Evolutionary conservation across 345 rosid genomes (phyloP), one percentile per base, ranked within the genome.

Genomic region (Theobroma cacao): DNA sequence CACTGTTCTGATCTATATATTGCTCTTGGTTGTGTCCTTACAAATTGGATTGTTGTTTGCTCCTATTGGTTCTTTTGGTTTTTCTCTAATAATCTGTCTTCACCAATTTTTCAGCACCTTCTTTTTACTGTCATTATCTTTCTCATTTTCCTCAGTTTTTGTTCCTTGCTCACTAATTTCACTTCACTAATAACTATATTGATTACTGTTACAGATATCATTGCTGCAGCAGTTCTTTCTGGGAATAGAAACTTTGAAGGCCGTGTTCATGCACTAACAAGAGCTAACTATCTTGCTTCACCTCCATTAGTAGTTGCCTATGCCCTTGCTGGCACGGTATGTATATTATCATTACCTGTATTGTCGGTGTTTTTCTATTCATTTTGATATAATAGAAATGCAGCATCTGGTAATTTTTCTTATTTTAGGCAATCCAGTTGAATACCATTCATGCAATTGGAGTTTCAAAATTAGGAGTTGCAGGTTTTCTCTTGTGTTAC

Each of bases 251-350:
- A 94, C 83, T 93, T 93, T 82, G 98, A 94, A 81, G 97, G 98
- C 0, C 93, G 94, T 72, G 93, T 90, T 76, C 98, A 93, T 82
- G 89, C 98, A 52, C 82, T 84, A 79, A 93, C 93, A 7, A 87
- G 98, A 84, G 97, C 98, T 24, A 93, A 94, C 82, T 94, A 90
- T 81, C 97, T 93, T 77, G 94, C 98, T 72, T 93, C 98, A 40
- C 98, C 98, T 45, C 97, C 97, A 65, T 73, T 89, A 76, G 98
- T 92, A 79, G 97, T 94, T 83, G 97, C 95, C 40, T 94, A 94
- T 83, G 92, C 97, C 40, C 97, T 94, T 78, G 93, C 95, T 52
- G 97, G 97, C 86, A 92, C 93, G 65, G 91, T 87, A 83, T 75
- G 78, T 48, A 72, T 43, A 61, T 28, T 12, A 14, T 12, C 24